Base-by-base conservation (phyloP, 352 stramenopile species). In the Globisporangium apiculatum region DNA sequence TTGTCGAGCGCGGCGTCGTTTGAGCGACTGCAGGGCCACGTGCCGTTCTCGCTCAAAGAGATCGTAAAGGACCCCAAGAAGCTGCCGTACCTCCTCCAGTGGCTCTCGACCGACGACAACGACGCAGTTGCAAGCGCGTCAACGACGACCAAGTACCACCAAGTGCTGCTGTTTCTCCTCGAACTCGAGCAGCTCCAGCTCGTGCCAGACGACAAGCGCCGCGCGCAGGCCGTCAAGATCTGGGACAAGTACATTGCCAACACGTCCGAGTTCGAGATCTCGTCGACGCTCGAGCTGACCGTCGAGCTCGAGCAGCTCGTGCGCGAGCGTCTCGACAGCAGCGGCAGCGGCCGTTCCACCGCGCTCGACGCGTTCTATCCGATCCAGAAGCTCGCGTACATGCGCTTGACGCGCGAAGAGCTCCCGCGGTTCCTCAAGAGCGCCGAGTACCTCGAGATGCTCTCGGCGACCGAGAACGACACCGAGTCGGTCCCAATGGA, bases 51-150 rank as follows among this genome's bases (percentile, higher is more conserved):
- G 24, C 73, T 94, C 17, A 87, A 91, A 50, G 82, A 93, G 55
- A 86, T 94, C 54, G 81, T 93, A 5, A 89, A 90, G 40, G 85
- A 94, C 62, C 76, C 82, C 5, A 94, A 93, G 64, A 94, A 89
- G 51, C 67, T 94, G 47, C 85, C 83, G 49, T 94, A 85, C 60
- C 51, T 94, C 46, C 61, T 93, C 53, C 76, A 82, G 14, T 94
- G 79, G 77, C 77, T 94, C 24, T 88, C 76, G 1, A 64, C 66
- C 2, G 76, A 89, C 58, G 61, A 76, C 40, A 75, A 89, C 58
- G 61, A 76, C 36, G 42, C 69, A 38, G 68, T 68, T 18, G 51
- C 65, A 2, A 64, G 55, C 2, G 62, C 70, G 36, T 52, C 73
- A 53, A 75, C 66, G 36, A 56, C 73, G 53, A 75, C 66, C 11